Percentiles rank a stretch among this genome's conserved stretches.
Evolutionary conservation across 805 yeast genomes (phyloP).

Genomic region (Kodamaea neixiangensis): DNA sequence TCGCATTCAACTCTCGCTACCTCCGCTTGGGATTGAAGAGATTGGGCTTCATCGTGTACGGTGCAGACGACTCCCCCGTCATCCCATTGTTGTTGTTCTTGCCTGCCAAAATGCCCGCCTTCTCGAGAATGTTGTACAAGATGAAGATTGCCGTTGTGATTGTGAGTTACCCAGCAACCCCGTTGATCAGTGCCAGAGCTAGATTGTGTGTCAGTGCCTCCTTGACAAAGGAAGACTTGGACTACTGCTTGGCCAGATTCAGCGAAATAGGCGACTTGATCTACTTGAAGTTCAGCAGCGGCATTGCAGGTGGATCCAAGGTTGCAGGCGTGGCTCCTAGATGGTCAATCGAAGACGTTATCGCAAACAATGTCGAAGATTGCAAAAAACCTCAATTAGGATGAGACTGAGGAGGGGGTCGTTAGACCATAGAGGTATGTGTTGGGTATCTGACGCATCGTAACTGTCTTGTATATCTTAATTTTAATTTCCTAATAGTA

Average conservation of each 20-base stretch:
- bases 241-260: conserved; percentile 67
- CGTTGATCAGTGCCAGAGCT: conserved; percentile 83
- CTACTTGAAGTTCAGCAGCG: conserved; percentile 75
- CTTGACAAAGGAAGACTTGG: conserved; percentile 91
- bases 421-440: neutral
- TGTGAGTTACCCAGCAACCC: conserved; percentile 98
- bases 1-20: conserved; percentile 95
- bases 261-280: conserved; percentile 77
- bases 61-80: conserved; percentile 96
- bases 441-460: neutral
- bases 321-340: conserved; percentile 60
- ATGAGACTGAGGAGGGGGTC: conserved; percentile 5
- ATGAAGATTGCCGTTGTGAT: conserved; percentile 90
- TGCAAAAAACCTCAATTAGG: conserved; percentile 37
- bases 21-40: conserved; percentile 86
- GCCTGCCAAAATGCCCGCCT: conserved; percentile 94
- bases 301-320: conserved; percentile 71
- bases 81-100: conserved; percentile 84
- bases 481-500: neutral
- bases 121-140: conserved; percentile 77
- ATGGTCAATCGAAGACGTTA: conserved; percentile 77
- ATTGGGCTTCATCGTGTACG: conserved; percentile 91
- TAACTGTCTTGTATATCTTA: neutral
- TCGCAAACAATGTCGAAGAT: conserved; percentile 71
- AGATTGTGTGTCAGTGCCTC: conserved; percentile 92